These are phyloP conservation scores for Mycena albidolilacea DNA, from an alignment of 768 basidiomycete genomes.

Conservation along the genomic window DNA sequence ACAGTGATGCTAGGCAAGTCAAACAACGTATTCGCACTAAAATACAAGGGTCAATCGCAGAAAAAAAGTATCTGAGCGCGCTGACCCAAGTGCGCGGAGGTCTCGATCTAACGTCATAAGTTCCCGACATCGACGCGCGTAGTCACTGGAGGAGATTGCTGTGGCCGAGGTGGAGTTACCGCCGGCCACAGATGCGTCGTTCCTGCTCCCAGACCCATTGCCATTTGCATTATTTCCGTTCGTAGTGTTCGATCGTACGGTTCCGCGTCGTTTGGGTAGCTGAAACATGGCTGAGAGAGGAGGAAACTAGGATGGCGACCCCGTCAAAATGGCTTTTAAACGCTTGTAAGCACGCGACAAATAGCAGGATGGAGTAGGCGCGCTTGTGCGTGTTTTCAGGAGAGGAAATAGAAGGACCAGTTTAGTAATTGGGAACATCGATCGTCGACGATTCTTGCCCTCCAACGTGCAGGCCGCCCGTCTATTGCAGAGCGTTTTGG, in stretches of 20 bases:
- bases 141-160: conserved; percentile 47
- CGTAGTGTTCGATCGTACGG: not conserved
- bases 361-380: conserved; percentile 5
- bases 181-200: not conserved
- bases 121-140: conserved; percentile 56
- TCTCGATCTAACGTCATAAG: conserved; percentile 56
- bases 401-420: not conserved
- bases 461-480: too few relatives aligned
- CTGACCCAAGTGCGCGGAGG: conserved; percentile 59
- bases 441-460: too few relatives aligned
- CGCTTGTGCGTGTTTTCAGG: not conserved
- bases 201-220: not conserved
- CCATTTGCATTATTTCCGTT: conserved; percentile 3
- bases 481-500: too few relatives aligned
- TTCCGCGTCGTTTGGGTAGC: conserved; percentile 1
- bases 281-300: conserved; percentile 5
- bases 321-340: not conserved
- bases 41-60: conserved; percentile 19
- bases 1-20: conserved; percentile 69
- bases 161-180: conserved; percentile 1
- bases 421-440: not conserved
- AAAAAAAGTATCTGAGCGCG: not conserved
- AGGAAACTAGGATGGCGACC: not conserved
- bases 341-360: not conserved
- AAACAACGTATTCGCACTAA: conserved; percentile 55